phyloP scores from a whole-genome alignment of 495 filamentous ascomycete species.

The Pyrenula aspistea region DNA sequence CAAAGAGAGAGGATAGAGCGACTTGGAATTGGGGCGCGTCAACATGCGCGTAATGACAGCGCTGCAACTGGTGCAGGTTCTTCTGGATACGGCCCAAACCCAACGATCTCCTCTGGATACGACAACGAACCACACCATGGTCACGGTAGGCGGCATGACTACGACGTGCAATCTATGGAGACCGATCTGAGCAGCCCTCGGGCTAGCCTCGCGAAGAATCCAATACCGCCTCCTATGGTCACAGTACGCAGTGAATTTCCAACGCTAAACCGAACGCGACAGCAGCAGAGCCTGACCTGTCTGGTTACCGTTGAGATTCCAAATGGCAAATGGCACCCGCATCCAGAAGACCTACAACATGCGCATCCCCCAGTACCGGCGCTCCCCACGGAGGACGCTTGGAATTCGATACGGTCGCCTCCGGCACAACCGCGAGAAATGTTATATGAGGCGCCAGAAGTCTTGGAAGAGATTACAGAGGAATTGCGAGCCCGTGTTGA shows the following conservation, averaged over 20 bases:
- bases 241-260: slow-evolving; percentile 95
- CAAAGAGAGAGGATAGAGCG: slow-evolving; percentile 47
- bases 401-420: slow-evolving; percentile 17
- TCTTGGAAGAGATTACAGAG: slow-evolving; percentile 75
- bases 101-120: slow-evolving; percentile 38
- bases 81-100: slow-evolving; percentile 25
- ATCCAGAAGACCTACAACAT: slow-evolving; percentile 68
- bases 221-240: slow-evolving; percentile 82
- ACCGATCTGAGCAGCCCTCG: slow-evolving; percentile 68
- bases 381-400: slow-evolving; percentile 35
- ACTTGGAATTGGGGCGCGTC: slow-evolving; percentile 38
- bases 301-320: slow-evolving; percentile 90
- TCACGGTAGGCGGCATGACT: slow-evolving; percentile 66
- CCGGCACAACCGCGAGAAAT: slow-evolving; percentile 4
- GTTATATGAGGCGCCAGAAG: slow-evolving; percentile 33
- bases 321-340: slow-evolving; percentile 81
- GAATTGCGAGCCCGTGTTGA: slow-evolving; percentile 76
- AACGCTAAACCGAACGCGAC: slow-evolving; percentile 79
- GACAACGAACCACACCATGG: slow-evolving; percentile 43
- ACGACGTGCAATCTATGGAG: slow-evolving; percentile 95
- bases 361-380: slow-evolving; percentile 44
- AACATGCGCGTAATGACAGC: slow-evolving; percentile 59
- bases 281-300: slow-evolving; percentile 91
- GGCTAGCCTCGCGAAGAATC: slow-evolving; percentile 59
- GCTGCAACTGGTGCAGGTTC: slow-evolving; percentile 62